Evolutionary conservation across 1,139 yeast genomes (phyloP).

Genomic region (Pichia terricola): DNA sequence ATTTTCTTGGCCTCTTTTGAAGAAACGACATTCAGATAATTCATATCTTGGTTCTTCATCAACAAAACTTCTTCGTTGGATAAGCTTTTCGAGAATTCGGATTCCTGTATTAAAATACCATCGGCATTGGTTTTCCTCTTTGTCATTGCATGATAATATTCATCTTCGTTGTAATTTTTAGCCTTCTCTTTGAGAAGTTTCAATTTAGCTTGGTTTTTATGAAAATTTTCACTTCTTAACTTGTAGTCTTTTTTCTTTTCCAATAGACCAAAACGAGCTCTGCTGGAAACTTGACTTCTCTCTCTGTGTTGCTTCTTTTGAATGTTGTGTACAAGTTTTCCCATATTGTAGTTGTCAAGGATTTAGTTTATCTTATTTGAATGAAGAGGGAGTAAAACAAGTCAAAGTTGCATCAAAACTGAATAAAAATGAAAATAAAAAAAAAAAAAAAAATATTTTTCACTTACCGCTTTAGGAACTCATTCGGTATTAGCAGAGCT

Average conservation of each 20-base stretch:
- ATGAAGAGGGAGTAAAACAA: background rate
- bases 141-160: conserved; percentile 90
- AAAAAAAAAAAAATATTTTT: too few species aligned
- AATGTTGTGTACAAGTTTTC: conserved; percentile 73
- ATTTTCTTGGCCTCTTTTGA: conserved; percentile 60
- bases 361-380: background rate
- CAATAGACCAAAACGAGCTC: conserved; percentile 70
- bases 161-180: conserved; percentile 80
- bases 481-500: too few species aligned
- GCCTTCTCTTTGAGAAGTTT: conserved; percentile 70
- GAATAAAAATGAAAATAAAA: too few species aligned
- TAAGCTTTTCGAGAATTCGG: conserved; percentile 51
- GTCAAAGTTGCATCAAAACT: too few species aligned
- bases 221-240: conserved; percentile 81
- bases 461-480: too few species aligned
- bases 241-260: conserved; percentile 95
- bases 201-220: conserved; percentile 77
- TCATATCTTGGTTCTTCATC: conserved; percentile 81
- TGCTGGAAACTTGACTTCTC: conserved; percentile 71
- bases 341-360: conserved; percentile 38
- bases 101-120: conserved; percentile 59
- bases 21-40: conserved; percentile 71
- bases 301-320: conserved; percentile 96
- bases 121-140: conserved; percentile 50
- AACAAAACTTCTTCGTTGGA: conserved; percentile 69